These are phyloP conservation scores for Alternaria solani DNA, from an alignment of 2,329 filamentous ascomycete species.

Conservation along the genomic window DNA sequence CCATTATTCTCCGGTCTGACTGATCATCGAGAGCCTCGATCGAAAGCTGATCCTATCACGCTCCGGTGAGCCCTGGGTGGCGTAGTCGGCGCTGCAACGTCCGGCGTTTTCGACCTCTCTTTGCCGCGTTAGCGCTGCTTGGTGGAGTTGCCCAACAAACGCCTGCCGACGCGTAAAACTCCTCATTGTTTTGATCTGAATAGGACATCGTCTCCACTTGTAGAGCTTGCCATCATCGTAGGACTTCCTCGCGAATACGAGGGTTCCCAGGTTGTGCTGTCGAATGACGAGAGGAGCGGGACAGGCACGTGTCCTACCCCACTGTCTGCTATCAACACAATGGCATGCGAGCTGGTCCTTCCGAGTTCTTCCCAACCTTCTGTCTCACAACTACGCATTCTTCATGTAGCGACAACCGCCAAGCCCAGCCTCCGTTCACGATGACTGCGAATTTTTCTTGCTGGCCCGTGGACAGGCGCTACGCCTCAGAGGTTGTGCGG, in stretches of 20 bases:
- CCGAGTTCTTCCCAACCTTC: not conserved
- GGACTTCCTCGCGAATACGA: not conserved
- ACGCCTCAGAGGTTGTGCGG: conserved; percentile 7
- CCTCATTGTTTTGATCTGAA: conserved; percentile 3
- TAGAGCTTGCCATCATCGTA: not conserved
- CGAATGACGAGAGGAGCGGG: not conserved
- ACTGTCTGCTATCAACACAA: not conserved
- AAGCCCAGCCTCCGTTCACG: not conserved
- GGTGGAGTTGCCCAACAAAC: conserved; percentile 25
- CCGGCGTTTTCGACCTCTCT: conserved; percentile 21
- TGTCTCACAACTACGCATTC: not conserved
- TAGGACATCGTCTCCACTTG: not conserved
- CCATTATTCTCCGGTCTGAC: conserved; percentile 12
- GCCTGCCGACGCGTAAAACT: conserved; percentile 22
- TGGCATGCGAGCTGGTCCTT: not conserved
- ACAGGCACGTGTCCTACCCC: not conserved
- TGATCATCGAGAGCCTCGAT: conserved; percentile 10
- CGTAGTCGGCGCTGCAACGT: conserved; percentile 23
- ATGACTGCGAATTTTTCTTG: not conserved
- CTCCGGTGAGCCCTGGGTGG: conserved; percentile 13
- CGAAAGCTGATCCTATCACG: conserved; percentile 8
- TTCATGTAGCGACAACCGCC: not conserved
- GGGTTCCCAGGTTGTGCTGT: not conserved
- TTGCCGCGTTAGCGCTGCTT: conserved; percentile 17
- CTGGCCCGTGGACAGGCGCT: not conserved